Conservation (phyloP, 306 rosid species). For the Cicer chorassanicum region DNA sequence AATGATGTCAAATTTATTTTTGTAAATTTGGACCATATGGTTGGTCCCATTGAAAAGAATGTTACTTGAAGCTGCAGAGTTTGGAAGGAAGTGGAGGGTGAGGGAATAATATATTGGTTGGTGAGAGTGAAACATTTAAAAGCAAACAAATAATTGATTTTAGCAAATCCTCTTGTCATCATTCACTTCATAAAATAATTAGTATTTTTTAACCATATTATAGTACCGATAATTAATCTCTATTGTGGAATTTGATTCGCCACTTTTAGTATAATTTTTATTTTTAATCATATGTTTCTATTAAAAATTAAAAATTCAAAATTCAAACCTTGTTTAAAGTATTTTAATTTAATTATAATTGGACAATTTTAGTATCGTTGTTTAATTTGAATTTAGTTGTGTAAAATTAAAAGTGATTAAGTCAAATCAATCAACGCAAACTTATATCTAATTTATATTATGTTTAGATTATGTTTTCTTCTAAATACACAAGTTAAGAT, state of each 20-base stretch:
- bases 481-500: no score
- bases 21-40: conserved; percentile 39
- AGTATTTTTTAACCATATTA: background rate
- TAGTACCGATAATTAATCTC: background rate
- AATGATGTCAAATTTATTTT: conserved; percentile 17
- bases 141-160: conserved; percentile 40
- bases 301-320: no score
- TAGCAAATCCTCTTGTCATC: conserved; percentile 24
- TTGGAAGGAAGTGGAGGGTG: conserved; percentile 45
- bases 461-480: no score
- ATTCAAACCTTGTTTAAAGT: background rate
- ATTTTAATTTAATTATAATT: background rate
- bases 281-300: no score
- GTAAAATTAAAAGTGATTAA: no score
- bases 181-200: conserved; percentile 2
- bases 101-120: conserved; percentile 30
- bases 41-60: conserved; percentile 36
- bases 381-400: background rate
- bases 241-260: background rate
- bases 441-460: no score
- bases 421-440: no score
- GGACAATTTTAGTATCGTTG: background rate
- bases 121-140: conserved; percentile 37
- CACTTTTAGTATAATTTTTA: background rate
- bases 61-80: conserved; percentile 42